Evolutionary conservation across 2,329 filamentous ascomycete genomes (phyloP), one percentile per base, ranked within the genome.

Genomic region (Fusarium aywerte): DNA sequence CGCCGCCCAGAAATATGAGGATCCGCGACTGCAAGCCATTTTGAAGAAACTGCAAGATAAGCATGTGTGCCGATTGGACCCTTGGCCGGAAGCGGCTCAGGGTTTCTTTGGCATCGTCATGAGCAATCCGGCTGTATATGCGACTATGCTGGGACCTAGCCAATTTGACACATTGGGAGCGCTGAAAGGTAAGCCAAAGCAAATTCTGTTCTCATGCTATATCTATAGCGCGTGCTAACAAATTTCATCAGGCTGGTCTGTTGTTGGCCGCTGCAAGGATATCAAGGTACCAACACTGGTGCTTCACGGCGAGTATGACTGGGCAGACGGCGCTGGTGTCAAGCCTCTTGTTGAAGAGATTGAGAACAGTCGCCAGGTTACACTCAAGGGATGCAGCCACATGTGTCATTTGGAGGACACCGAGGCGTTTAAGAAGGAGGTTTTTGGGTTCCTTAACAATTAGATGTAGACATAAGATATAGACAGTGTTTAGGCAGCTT

Each of bases 361-460:
- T 27, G 38, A 52, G 21, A 44, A 52, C 49, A 52, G 49, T 21
- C 49, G 38, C 6, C 49, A 52, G 38, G 38, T 44, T 13, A 52
- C 49, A 13, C 49, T 52, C 13, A 52, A 44, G 38, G 49, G 49
- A 44, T 52, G 49, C 21, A 52, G 49, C n/a, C 49, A 52, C 29
- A 52, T 52, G 49, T 35, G 29, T 20, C 49, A 52, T 35, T 7
- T 52, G 38, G 49, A 52, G 29, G 49, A 52, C 27, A 35, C 49
- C 2, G 49, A 52, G n/a, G 49, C 49, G 38, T 52, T 52, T 10
- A 52, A 52, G 49, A 52, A 52, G 49, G 49, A 52, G 49, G 49
- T 44, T 35, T 44, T 43, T 10, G 38, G 38, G 7, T 52, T 52
- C 7, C 49, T 52, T 29, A 7, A 44, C 38, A 44, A 35, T 44